Evolutionary conservation across 352 stramenopile genomes (phyloP).

Genomic region (Globisporangium canariense): DNA sequence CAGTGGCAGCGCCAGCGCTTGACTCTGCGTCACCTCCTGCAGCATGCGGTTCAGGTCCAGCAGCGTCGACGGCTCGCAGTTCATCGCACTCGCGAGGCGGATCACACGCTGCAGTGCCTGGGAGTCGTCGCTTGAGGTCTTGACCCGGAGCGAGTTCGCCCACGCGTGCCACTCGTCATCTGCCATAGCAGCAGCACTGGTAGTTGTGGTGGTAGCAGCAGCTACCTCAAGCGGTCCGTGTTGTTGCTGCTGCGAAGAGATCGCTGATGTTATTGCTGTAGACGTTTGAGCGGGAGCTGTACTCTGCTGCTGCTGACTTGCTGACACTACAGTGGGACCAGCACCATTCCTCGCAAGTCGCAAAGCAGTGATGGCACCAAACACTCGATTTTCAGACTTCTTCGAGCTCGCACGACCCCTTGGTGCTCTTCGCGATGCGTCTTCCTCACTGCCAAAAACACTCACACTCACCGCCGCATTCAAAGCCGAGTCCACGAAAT

Average conservation of each 20-base stretch:
- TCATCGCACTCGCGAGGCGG: slow-evolving; percentile 59
- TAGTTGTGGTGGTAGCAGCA: neutral
- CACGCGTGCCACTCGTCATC: slow-evolving; percentile 49
- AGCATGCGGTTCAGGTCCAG: slow-evolving; percentile 60
- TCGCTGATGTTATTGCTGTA: neutral
- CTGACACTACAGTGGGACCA: neutral
- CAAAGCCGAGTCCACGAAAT: slow-evolving; percentile 65
- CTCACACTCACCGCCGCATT: slow-evolving; percentile 36
- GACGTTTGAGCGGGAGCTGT: neutral
- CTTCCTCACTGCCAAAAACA: slow-evolving; percentile 28
- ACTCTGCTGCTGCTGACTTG: neutral
- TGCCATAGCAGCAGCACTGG: slow-evolving; percentile 19
- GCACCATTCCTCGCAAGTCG: neutral
- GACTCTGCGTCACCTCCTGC: slow-evolving; percentile 28
- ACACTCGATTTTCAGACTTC: slow-evolving; percentile 4
- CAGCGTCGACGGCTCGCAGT: slow-evolving; percentile 49
- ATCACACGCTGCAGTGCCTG: slow-evolving; percentile 63
- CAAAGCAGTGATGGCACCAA: neutral
- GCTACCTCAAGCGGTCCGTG: neutral
- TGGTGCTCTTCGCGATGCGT: slow-evolving; percentile 23
- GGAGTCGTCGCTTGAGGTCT: slow-evolving; percentile 33
- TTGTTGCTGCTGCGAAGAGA: neutral
- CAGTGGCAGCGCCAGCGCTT: neutral
- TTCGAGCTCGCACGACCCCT: slow-evolving; percentile 17
- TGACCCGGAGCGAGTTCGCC: slow-evolving; percentile 35